Evolutionary conservation across 148 eudicot species (phyloP).

Genomic region (Rhododendron vialii): DNA sequence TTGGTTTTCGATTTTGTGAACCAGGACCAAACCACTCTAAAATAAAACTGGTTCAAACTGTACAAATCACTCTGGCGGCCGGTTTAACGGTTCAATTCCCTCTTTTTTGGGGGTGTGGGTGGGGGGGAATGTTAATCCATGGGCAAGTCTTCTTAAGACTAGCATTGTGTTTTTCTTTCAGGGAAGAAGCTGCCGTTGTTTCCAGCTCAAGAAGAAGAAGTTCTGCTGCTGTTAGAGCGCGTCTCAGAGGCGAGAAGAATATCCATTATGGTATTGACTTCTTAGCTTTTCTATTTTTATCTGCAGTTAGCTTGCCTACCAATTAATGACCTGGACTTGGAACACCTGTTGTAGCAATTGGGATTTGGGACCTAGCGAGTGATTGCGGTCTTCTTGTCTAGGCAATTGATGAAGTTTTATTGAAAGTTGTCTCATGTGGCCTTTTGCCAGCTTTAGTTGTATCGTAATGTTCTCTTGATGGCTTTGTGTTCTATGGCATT

Average conservation of each 20-base stretch:
- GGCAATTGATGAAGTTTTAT: background rate
- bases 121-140: background rate
- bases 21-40: background rate
- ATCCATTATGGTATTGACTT: constrained; percentile 49
- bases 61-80: background rate
- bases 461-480: background rate
- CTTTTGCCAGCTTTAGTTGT: background rate
- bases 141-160: background rate
- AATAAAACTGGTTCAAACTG: background rate
- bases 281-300: background rate
- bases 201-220: constrained; percentile 75
- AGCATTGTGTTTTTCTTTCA: constrained; percentile 17
- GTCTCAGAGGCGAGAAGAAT: constrained; percentile 76
- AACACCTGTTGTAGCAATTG: background rate
- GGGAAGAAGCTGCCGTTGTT: constrained; percentile 63
- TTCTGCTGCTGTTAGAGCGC: constrained; percentile 51
- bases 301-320: background rate
- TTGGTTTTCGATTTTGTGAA: background rate
- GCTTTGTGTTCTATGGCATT: background rate
- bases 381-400: background rate
- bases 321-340: background rate
- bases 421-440: background rate
- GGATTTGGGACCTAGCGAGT: background rate
- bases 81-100: background rate
- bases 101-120: background rate